Percentiles rank a stretch among this genome's conserved stretches.
phyloP scores from a whole-genome alignment of 106 monocot species.

The Dendrobium catenatum region DNA sequence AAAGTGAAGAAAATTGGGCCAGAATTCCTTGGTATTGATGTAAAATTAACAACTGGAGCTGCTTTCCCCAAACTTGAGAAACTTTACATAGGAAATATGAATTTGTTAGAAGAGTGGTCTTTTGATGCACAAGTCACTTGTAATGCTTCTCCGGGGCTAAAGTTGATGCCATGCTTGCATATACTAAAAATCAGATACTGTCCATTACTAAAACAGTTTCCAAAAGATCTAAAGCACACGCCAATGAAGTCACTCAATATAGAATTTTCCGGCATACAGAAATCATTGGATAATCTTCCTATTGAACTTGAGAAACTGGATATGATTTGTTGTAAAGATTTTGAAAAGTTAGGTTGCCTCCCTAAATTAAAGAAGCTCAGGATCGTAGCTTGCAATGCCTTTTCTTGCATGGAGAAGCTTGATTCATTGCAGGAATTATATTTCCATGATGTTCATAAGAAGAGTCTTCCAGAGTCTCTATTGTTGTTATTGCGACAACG shows the following conservation, averaged over 20 bases:
- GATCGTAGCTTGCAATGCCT: neutral
- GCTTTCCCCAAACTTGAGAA: constrained; percentile 25
- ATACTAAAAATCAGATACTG: neutral
- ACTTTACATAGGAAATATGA: neutral
- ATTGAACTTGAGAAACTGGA: neutral
- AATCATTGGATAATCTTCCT: neutral
- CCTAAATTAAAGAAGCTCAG: neutral
- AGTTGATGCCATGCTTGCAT: neutral
- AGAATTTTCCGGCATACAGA: neutral
- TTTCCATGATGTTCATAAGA: neutral
- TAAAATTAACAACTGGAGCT: neutral
- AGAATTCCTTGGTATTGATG: neutral
- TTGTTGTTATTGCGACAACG: neutral
- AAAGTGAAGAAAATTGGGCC: constrained; percentile 3
- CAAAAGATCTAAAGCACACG: constrained; percentile 7
- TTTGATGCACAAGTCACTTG: neutral
- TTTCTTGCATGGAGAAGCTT: constrained; percentile 2
- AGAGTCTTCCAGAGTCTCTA: constrained; percentile 15
- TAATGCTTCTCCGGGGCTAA: too few species aligned
- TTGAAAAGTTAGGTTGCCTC: too few species aligned
- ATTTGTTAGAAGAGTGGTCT: constrained; percentile 25
- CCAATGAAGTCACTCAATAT: constrained; percentile 6
- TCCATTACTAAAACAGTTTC: constrained; percentile 16
- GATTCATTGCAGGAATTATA: neutral
- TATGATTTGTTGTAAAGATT: neutral